These are phyloP conservation scores for Trifolium dubium DNA, from an alignment of 306 rosid species.

Conservation along the genomic window DNA sequence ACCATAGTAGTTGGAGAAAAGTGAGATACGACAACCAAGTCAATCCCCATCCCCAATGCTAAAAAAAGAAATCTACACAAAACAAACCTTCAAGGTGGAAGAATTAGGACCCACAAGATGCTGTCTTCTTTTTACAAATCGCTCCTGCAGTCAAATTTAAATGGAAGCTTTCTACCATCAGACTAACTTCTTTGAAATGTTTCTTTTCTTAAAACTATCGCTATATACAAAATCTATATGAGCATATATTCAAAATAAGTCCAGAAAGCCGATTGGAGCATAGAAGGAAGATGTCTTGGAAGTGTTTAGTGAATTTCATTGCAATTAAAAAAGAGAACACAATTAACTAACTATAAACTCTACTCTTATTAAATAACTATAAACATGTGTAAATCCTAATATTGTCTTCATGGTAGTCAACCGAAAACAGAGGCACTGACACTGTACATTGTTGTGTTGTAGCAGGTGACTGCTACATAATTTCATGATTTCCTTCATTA, in stretches of 20 bases:
- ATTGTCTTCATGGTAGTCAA: background rate
- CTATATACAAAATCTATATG: background rate
- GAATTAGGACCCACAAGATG: conserved; percentile 91
- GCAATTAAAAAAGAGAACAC: background rate
- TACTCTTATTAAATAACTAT: too few relatives aligned
- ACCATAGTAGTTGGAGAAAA: conserved; percentile 17
- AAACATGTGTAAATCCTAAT: background rate
- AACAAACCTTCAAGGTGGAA: conserved; percentile 78
- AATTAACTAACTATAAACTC: background rate
- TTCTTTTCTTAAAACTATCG: background rate
- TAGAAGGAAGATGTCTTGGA: background rate
- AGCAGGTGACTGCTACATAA: background rate
- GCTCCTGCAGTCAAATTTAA: conserved; percentile 65
- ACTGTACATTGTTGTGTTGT: background rate
- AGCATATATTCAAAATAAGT: background rate
- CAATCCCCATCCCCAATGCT: background rate
- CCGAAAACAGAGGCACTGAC: background rate
- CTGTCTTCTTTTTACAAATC: conserved; percentile 82
- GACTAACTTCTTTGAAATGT: conserved; percentile 7
- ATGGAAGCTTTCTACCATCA: conserved; percentile 22
- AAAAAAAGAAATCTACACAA: conserved; percentile 11
- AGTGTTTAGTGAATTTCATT: background rate
- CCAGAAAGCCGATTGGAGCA: background rate
- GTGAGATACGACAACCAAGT: conserved; percentile 24
- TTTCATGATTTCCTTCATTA: background rate